Conservation (phyloP, 2,329 filamentous ascomycete species). For the Emmonsiellopsis sp. region DNA sequence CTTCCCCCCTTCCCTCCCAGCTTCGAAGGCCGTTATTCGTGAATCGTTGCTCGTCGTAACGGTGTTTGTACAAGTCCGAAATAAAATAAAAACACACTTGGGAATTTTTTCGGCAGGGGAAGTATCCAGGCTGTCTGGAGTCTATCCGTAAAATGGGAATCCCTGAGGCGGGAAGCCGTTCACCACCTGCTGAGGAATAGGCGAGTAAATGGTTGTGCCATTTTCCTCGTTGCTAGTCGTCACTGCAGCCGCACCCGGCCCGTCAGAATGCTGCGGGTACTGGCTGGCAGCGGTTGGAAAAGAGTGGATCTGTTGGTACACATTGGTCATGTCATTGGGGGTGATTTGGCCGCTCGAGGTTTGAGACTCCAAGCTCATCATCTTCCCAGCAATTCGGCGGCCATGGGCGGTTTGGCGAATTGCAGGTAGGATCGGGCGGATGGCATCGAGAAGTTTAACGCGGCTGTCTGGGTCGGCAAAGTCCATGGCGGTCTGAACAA, state of each 20-base stretch:
- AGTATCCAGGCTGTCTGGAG: no score
- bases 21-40: no score
- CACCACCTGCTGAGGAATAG: conserved; percentile 19
- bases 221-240: conserved; percentile 8
- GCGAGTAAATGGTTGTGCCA: conserved; percentile 23
- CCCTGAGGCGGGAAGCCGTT: conserved; percentile 3
- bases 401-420: conserved; percentile 91
- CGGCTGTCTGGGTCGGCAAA: conserved; percentile 68
- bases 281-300: conserved; percentile 18
- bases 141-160: conserved; percentile 1
- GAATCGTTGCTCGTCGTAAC: no score
- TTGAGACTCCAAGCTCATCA: conserved; percentile 47
- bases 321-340: conserved; percentile 29
- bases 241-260: not conserved
- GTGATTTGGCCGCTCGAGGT: conserved; percentile 29
- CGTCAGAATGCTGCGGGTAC: conserved; percentile 11
- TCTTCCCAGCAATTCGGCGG: conserved; percentile 85
- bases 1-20: no score
- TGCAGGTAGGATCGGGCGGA: conserved; percentile 72
- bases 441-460: conserved; percentile 66
- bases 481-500: conserved; percentile 91
- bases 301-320: conserved; percentile 20
- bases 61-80: not conserved
- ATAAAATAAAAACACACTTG: not conserved
- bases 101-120: not conserved